Evolutionary conservation across 2,329 filamentous ascomycete species (phyloP).

Genomic region (Aspergillus spinulosporus): DNA sequence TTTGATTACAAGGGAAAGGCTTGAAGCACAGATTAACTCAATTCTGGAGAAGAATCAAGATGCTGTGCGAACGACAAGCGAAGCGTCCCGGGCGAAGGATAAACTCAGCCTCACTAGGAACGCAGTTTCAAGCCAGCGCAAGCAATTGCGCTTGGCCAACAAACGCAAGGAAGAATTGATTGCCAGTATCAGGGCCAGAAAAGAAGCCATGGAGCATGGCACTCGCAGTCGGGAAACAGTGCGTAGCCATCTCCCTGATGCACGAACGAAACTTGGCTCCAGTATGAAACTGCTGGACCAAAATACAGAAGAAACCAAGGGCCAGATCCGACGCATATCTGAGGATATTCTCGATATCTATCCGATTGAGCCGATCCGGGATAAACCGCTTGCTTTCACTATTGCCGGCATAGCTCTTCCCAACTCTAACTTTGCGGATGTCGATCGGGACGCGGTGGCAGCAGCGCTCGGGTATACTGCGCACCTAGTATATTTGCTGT

Average conservation of each 20-base stretch:
- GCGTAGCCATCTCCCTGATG: slow-evolving; percentile 62
- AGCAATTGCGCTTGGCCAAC: slow-evolving; percentile 62
- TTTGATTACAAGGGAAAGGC: slow-evolving; percentile 69
- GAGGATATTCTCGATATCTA: slow-evolving; percentile 79
- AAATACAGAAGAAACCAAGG: slow-evolving; percentile 65
- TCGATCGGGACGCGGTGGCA: slow-evolving; percentile 66
- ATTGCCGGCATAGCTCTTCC: slow-evolving; percentile 78
- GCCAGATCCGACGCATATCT: slow-evolving; percentile 85
- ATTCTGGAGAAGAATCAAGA: slow-evolving; percentile 43
- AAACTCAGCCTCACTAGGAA: slow-evolving; percentile 45
- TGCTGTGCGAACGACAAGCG: slow-evolving; percentile 32
- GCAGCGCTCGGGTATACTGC: slow-evolving; percentile 81
- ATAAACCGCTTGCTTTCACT: slow-evolving; percentile 72
- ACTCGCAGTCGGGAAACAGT: slow-evolving; percentile 60
- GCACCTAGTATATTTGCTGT: slow-evolving; percentile 71
- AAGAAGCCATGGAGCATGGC: slow-evolving; percentile 67
- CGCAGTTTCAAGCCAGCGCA: slow-evolving; percentile 63
- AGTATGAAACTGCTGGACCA: slow-evolving; percentile 57
- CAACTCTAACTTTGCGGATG: slow-evolving; percentile 74
- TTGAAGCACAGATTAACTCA: slow-evolving; percentile 75
- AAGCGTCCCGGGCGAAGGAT: slow-evolving; percentile 42
- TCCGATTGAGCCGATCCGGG: slow-evolving; percentile 68
- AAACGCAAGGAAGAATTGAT: slow-evolving; percentile 67
- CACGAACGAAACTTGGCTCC: slow-evolving; percentile 58
- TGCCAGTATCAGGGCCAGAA: slow-evolving; percentile 64